Evolutionary conservation across 192 early-diverging fungal species (phyloP), one percentile per base, ranked within the genome.

Genomic region (Linderina pennispora): DNA sequence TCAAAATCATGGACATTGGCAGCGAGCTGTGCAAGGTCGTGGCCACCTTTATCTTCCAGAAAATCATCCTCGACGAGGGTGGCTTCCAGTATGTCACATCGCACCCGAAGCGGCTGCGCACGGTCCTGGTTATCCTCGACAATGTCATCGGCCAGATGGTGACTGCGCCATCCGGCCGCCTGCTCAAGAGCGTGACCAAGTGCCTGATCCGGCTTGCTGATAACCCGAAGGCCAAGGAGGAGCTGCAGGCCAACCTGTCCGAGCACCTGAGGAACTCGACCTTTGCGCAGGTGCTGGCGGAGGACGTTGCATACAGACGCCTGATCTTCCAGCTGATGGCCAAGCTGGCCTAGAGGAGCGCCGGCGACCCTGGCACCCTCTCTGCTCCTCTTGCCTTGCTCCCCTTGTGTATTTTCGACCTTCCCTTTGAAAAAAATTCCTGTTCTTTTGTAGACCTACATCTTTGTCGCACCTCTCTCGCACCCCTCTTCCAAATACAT

Each of bases 1-100:
- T 98, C n/a, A 85, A 94, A 49, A 98, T 98, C 53, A 95, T 98
- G 91, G 95, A 98, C 58, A 91, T 88, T 47, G 95, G 95, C 25
- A 86, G 81, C 54, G 95, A 98, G 57, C 80, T 97, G 28, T 94
- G 90, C 47, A 98, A 98, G 58, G 94, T 92, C 22, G 95, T 98
- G 25, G 95, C 95, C n/a, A 98, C 94, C 19, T 97, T 98, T 69
- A 95, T 98, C 49, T 92, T 98, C 28, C 94, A 98, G 66, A 91
- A 95, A 50, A 97, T 98, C 21, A 78, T 98, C 19, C 65, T 90
- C 33, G 93, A 97, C 62, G 92, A 97, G 21, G 85, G 87, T 50
- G 95, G 95, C 1, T 77, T 98, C 36, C 77, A 55, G 34, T 63
- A 70, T 26, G 53, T 74, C 17, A 74, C 58, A 3, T 60, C 62